phyloP scores from a whole-genome alignment of 495 filamentous ascomycete genomes.

The Podospora pseudopauciseta region DNA sequence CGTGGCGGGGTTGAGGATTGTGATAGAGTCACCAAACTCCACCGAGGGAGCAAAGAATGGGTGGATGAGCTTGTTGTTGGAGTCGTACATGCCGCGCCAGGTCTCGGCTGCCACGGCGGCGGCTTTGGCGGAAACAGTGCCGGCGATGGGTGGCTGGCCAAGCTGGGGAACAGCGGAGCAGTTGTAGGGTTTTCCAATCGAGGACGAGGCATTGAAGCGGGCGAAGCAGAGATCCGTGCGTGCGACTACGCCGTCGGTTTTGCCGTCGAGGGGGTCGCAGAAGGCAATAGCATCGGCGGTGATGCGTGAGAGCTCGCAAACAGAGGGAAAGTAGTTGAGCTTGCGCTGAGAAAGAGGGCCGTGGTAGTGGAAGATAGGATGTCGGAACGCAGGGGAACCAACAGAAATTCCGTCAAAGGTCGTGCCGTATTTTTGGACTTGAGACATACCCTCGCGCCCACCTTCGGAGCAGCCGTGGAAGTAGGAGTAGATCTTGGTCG shows the following conservation, averaged over 20 bases:
- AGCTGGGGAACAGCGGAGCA: conserved; percentile 37
- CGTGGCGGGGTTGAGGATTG: conserved; percentile 41
- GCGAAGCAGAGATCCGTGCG: conserved; percentile 51
- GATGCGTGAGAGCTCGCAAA: conserved; percentile 51
- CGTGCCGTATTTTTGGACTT: conserved; percentile 50
- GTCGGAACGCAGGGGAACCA: conserved; percentile 53
- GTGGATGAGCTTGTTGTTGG: conserved; percentile 43
- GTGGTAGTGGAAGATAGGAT: conserved; percentile 48
- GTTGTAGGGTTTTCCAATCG: conserved; percentile 47
- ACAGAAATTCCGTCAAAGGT: conserved; percentile 50
- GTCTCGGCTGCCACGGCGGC: conserved; percentile 41
- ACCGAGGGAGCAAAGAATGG: conserved; percentile 45
- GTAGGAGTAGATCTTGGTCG: conserved; percentile 47
- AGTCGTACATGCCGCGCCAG: conserved; percentile 44
- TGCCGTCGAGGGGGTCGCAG: conserved; percentile 53
- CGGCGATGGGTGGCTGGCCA: conserved; percentile 39
- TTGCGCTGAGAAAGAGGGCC: conserved; percentile 44
- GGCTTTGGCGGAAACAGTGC: conserved; percentile 42
- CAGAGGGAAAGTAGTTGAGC: conserved; percentile 48
- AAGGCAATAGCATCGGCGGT: conserved; percentile 49
- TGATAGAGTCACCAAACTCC: conserved; percentile 41
- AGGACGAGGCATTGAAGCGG: conserved; percentile 42
- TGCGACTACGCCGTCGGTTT: conserved; percentile 50
- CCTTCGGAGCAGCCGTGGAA: conserved; percentile 54
- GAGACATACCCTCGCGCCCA: conserved; percentile 51